Percentiles rank a stretch among this genome's conserved stretches.
phyloP scores from a whole-genome alignment of 208 protist species.

The Leishmania lainsoni region DNA sequence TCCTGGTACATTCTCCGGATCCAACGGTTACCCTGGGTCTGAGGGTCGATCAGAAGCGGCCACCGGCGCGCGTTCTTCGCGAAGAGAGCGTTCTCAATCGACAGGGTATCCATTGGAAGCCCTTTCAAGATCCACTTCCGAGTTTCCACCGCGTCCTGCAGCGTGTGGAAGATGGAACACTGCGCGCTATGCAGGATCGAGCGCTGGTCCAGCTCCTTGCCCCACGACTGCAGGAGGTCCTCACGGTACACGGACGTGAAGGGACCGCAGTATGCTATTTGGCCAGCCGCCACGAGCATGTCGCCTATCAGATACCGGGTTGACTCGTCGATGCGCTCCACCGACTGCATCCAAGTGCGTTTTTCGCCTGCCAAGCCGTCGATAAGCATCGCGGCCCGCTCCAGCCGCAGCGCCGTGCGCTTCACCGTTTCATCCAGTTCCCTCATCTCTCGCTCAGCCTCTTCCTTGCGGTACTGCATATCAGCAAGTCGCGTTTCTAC shows the following conservation, averaged over 20 bases:
- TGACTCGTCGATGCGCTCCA: constrained; percentile 88
- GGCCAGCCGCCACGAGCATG: constrained; percentile 95
- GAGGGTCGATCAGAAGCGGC: constrained; percentile 99
- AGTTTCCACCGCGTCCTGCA: constrained; percentile 96
- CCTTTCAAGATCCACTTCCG: constrained; percentile 95
- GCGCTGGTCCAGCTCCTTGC: constrained; percentile 64
- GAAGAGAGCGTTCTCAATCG: constrained; percentile 98
- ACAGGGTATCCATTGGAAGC: constrained; percentile 96
- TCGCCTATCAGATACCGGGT: constrained; percentile 94
- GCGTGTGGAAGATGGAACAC: constrained; percentile 86
- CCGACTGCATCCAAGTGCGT: constrained; percentile 90
- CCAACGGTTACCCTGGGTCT: constrained; percentile 98
- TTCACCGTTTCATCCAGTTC: constrained; percentile 93
- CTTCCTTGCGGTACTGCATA: constrained; percentile 93
- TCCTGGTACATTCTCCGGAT: constrained; percentile 96
- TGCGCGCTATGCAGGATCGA: constrained; percentile 85
- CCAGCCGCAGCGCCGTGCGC: constrained; percentile 94
- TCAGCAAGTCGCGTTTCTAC: constrained; percentile 93
- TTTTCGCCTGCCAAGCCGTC: constrained; percentile 97
- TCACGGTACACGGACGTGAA: constrained; percentile 95
- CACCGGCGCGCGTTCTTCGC: constrained; percentile 94
- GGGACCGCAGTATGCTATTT: constrained; percentile 96
- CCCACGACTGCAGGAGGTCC: constrained; percentile 88
- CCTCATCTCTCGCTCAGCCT: constrained; percentile 93
- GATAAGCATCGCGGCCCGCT: constrained; percentile 96